These are phyloP conservation scores for Eimeria zaria DNA, from an alignment of 169 alveolate genomes.

Conservation along the genomic window DNA sequence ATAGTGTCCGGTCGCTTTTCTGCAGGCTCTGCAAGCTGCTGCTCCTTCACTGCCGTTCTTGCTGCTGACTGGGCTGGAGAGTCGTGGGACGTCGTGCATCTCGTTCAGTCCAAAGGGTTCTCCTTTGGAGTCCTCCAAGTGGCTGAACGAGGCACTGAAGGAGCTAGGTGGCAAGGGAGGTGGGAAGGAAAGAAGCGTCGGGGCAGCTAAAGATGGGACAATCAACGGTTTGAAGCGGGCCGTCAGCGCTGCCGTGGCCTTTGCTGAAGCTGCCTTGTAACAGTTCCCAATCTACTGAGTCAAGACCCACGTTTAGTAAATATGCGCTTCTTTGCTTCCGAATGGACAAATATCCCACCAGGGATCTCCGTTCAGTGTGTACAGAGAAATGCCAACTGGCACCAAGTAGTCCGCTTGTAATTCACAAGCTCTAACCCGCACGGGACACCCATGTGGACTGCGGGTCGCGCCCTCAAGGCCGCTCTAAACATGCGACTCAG, in stretches of 20 bases:
- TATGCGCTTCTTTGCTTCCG: not conserved
- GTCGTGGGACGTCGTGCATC: conserved; percentile 79
- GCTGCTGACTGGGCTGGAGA: conserved; percentile 73
- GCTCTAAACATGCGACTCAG: not conserved
- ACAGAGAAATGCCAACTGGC: not conserved
- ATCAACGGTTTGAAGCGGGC: conserved; percentile 33
- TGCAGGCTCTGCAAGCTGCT: conserved; percentile 46
- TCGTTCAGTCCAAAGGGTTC: conserved; percentile 67
- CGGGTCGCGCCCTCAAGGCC: not conserved
- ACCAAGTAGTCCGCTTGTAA: not conserved
- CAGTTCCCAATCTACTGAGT: not conserved
- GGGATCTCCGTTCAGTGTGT: not conserved
- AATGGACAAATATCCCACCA: not conserved
- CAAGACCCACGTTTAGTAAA: not conserved
- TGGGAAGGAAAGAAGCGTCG: conserved; percentile 82
- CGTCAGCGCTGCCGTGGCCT: conserved; percentile 55
- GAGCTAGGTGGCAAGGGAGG: conserved; percentile 85
- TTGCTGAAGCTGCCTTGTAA: conserved; percentile 51
- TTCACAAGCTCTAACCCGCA: not conserved
- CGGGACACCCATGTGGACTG: not conserved
- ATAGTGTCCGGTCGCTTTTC: not conserved
- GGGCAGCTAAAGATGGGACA: conserved; percentile 82
- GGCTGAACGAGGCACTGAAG: conserved; percentile 82
- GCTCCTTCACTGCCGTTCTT: conserved; percentile 62
- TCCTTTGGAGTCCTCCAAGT: conserved; percentile 23